Base-by-base conservation (phyloP, 2,329 filamentous ascomycete species). In the Alternaria infectoria region DNA sequence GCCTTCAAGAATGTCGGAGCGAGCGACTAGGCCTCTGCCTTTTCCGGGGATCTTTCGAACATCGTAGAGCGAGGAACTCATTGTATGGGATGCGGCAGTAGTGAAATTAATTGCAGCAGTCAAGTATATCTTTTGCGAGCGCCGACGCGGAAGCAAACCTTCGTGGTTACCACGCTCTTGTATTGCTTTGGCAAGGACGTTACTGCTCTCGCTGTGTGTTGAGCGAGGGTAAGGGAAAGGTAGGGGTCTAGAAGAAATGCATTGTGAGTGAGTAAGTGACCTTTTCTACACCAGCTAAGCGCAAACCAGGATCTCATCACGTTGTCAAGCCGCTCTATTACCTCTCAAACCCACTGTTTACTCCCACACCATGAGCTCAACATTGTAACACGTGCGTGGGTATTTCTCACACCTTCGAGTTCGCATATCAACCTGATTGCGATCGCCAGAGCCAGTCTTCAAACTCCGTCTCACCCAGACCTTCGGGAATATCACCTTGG, bases 1-100 rank as follows among this genome's bases (percentile, higher is more conserved):
- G 43, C 62, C 67, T 44, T 49, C 46, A 12, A 59, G 10, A 21
- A 68, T 59, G 15, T 66, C 46, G 47, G 43, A 52, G 17, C 61
- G 36, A 5, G 36, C n/a, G 0, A 40, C 36, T n/a, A 40, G 36
- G n/a, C 36, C n/a, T n/a, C 36, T 40, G 9, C 36, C 36, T 40
- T 40, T 40, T 40, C 36, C 36, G 9, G 36, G 9, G n/a, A 40
- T 40, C n/a, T 17, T 17, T 40, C 9, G 36, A 40, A 40, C 36
- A n/a, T 40, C n/a, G n/a, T 40, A 40, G 9, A 40, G 36, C 17
- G 9, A 40, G 9, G 15, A 40, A 40, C 9, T 17, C 36, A 40
- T 40, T 2, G 36, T 17, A 17, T 10, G 36, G n/a, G 36, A n/a
- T 40, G 32, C 8, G 32, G 8, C 32, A 1, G 15, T 40, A 40